A percentile compares a stretch with the other conserved stretches of the same genome.
phyloP scores from a whole-genome alignment of 2,329 filamentous ascomycete species.

The Aspergillus clavatus region DNA sequence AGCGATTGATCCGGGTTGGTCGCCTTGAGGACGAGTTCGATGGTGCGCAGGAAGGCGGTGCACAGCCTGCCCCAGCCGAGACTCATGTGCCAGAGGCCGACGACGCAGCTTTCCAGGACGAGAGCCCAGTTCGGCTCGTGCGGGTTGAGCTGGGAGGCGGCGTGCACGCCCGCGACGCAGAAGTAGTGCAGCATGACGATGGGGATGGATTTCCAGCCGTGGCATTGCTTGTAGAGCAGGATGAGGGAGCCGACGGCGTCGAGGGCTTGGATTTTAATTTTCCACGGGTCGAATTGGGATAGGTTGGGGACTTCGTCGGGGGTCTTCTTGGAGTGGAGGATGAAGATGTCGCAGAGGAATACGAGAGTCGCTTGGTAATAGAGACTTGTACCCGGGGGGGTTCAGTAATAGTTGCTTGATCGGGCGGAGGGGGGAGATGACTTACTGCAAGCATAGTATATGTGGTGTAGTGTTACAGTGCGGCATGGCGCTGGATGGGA shows the following conservation, averaged over 20 bases:
- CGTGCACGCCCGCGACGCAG: slow-evolving; percentile 18
- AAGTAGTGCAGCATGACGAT: slow-evolving; percentile 25
- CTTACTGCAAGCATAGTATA: slow-evolving; percentile 18
- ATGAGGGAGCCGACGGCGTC: slow-evolving; percentile 18
- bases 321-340: slow-evolving; percentile 4
- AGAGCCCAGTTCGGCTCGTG: slow-evolving; percentile 17
- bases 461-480: slow-evolving; percentile 15
- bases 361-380: slow-evolving; percentile 19
- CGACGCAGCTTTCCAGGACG: slow-evolving; percentile 19
- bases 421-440: not conserved
- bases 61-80: slow-evolving; percentile 22
- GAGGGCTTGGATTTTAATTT: slow-evolving; percentile 11
- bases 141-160: slow-evolving; percentile 12
- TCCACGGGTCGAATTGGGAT: slow-evolving; percentile 6
- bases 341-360: slow-evolving; percentile 13
- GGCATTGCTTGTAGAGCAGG: slow-evolving; percentile 16
- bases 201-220: slow-evolving; percentile 22
- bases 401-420: slow-evolving; percentile 1
- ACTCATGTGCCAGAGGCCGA: slow-evolving; percentile 23
- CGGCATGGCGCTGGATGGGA: slow-evolving; percentile 11
- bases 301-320: not conserved
- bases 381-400: slow-evolving; percentile 7
- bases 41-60: slow-evolving; percentile 21
- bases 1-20: slow-evolving; percentile 9
- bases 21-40: slow-evolving; percentile 16